Evolutionary conservation across 371 early-diverging fungal species (phyloP).

Genomic region (Rhizomucor miehei): DNA sequence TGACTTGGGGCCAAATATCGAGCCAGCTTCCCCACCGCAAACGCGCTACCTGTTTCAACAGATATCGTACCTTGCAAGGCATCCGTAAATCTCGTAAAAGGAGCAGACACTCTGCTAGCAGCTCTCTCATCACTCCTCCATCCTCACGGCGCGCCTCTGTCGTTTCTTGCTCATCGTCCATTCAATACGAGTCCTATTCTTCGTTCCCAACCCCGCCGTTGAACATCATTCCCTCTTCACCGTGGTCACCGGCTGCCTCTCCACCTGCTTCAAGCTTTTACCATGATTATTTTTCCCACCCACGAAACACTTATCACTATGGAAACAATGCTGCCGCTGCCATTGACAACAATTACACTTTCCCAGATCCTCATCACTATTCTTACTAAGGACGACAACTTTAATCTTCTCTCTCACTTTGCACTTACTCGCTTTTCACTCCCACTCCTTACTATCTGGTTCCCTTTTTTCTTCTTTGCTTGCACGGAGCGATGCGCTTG

Average conservation of each 20-base stretch:
- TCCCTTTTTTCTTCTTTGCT: too few relatives aligned
- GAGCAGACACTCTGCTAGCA: not conserved
- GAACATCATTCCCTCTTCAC: not conserved
- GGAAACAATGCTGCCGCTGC: not conserved
- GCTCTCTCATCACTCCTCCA: slow-evolving; percentile 9
- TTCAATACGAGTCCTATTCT: not conserved
- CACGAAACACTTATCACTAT: too few relatives aligned
- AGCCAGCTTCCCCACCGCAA: slow-evolving; percentile 40
- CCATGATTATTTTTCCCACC: not conserved
- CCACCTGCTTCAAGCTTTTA: not conserved
- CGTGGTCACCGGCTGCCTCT: slow-evolving; percentile 2
- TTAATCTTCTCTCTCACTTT: not conserved
- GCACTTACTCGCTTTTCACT: too few relatives aligned
- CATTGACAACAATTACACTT: not conserved
- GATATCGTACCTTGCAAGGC: slow-evolving; percentile 44
- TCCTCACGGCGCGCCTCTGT: slow-evolving; percentile 13
- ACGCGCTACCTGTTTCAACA: slow-evolving; percentile 49
- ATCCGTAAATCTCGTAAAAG: slow-evolving; percentile 44
- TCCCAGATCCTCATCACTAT: slow-evolving; percentile 2
- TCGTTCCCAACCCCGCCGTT: not conserved
- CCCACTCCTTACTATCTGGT: too few relatives aligned
- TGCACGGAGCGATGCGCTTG: too few relatives aligned
- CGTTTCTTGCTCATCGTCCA: slow-evolving; percentile 9
- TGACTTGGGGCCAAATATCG: slow-evolving; percentile 50
- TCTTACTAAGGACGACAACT: slow-evolving; percentile 1